A percentile compares a stretch with the other conserved stretches of the same genome.
These are phyloP conservation scores for Rasamsonia emersonii DNA, from an alignment of 2,329 filamentous ascomycete genomes.

Conservation along the genomic window DNA sequence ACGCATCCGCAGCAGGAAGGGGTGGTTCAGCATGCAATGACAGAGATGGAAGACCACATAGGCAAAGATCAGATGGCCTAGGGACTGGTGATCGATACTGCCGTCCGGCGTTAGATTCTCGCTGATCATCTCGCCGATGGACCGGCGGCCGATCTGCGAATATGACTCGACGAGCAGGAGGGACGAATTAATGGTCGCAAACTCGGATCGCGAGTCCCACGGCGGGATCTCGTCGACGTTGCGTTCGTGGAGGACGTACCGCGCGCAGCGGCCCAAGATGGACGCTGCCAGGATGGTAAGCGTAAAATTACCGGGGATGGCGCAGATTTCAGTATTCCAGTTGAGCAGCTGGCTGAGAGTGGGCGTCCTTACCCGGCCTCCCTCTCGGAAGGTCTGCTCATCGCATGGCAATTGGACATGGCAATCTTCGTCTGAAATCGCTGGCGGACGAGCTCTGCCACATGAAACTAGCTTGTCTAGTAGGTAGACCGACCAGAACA, in stretches of 20 bases:
- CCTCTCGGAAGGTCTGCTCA: too few species aligned
- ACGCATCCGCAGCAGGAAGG: too few species aligned
- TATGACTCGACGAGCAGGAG: conserved; percentile 25
- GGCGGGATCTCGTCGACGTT: conserved; percentile 18
- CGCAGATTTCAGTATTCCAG: conserved; percentile 13
- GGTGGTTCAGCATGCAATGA: too few species aligned
- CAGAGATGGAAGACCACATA: too few species aligned
- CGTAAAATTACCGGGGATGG: conserved; percentile 17
- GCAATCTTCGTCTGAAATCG: conserved; percentile 14
- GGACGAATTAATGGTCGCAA: conserved; percentile 22
- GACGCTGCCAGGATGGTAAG: conserved; percentile 25
- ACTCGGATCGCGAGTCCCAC: conserved; percentile 30
- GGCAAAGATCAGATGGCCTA: too few species aligned
- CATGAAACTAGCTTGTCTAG: conserved; percentile 23
- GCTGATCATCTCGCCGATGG: conserved; percentile 13
- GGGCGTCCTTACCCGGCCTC: too few species aligned
- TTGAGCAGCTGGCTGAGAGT: conserved; percentile 15
- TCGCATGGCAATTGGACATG: too few species aligned
- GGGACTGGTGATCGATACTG: too few species aligned
- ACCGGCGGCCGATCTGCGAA: conserved; percentile 14
- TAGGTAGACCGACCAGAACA: conserved; percentile 24
- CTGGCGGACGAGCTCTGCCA: conserved; percentile 14
- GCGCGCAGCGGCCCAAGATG: conserved; percentile 22
- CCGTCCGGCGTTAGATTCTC: background rate
- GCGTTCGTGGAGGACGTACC: conserved; percentile 19